Evolutionary conservation across 768 basidiomycete species (phyloP).

Genomic region (Boletus coccyginus): DNA sequence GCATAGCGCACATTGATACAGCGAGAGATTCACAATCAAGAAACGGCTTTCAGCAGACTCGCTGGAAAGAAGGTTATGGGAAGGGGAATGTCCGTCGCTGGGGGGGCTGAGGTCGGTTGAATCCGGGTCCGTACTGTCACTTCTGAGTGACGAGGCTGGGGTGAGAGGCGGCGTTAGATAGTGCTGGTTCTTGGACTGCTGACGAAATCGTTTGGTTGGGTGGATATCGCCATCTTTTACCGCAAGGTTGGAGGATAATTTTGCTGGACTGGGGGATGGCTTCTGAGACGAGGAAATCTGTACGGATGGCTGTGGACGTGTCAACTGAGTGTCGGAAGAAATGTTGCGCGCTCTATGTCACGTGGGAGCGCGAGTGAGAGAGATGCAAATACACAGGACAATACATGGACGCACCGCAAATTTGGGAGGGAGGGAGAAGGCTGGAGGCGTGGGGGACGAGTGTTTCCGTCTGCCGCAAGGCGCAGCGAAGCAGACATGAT

Average conservation of each 20-base stretch:
- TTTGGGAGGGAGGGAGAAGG: conserved; percentile 72
- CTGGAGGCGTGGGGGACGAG: conserved; percentile 50
- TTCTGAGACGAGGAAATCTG: conserved; percentile 21
- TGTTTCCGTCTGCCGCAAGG: conserved; percentile 14
- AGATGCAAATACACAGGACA: background rate
- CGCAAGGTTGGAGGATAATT: conserved; percentile 6
- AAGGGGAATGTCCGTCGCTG: conserved; percentile 21
- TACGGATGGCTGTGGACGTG: conserved; percentile 23
- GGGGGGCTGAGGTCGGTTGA: conserved; percentile 26
- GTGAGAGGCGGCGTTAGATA: conserved; percentile 70
- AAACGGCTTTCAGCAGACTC: conserved; percentile 30
- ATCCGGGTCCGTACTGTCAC: conserved; percentile 35
- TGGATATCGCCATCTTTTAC: conserved; percentile 20
- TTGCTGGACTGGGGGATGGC: conserved; percentile 12
- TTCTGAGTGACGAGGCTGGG: conserved; percentile 55
- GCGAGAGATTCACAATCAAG: conserved; percentile 25
- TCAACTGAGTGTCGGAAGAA: conserved; percentile 28
- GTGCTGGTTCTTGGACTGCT: conserved; percentile 28
- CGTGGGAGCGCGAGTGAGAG: conserved; percentile 19
- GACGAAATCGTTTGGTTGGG: conserved; percentile 15
- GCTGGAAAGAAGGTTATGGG: conserved; percentile 2
- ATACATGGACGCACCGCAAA: conserved; percentile 46
- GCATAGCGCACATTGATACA: background rate
- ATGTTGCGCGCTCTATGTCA: conserved; percentile 23
- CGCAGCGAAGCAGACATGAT: conserved; percentile 30